phyloP scores from a whole-genome alignment of 1,139 yeast genomes.

The Taiozyma onychis region DNA sequence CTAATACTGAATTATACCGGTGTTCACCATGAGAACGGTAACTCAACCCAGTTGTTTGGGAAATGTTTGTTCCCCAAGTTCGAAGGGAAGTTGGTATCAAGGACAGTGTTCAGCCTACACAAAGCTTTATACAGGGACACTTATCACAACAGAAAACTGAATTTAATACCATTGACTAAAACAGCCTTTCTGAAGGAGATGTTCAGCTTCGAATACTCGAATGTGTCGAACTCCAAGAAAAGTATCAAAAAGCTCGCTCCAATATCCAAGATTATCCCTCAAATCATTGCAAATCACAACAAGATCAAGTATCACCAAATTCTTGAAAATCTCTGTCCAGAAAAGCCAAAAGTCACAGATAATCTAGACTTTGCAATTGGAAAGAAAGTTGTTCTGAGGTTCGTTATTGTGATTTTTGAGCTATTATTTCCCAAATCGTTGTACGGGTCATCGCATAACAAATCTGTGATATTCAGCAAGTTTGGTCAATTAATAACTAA shows the following conservation, averaged over 20 bases:
- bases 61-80: constrained; percentile 1
- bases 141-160: not conserved
- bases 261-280: constrained; percentile 5
- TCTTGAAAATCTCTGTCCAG: constrained; percentile 9
- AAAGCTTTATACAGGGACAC: constrained; percentile 9
- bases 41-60: constrained; percentile 17
- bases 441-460: constrained; percentile 53
- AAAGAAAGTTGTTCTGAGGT: constrained; percentile 31
- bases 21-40: not conserved
- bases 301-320: constrained; percentile 9
- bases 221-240: not conserved
- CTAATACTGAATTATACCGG: constrained; percentile 12
- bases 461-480: constrained; percentile 32
- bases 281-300: constrained; percentile 10
- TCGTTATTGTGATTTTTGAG: constrained; percentile 37
- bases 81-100: not conserved
- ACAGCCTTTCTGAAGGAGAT: constrained; percentile 3
- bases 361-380: constrained; percentile 21
- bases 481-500: constrained; percentile 37
- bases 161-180: constrained; percentile 10
- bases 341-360: constrained; percentile 1
- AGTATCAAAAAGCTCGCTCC: constrained; percentile 7
- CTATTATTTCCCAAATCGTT: constrained; percentile 46
- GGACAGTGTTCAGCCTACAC: constrained; percentile 6
- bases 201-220: constrained; percentile 8